Percentiles rank a stretch among this genome's conserved stretches.
These are phyloP conservation scores for Candida tibetensis DNA, from an alignment of 805 yeast species.

Conservation along the genomic window DNA sequence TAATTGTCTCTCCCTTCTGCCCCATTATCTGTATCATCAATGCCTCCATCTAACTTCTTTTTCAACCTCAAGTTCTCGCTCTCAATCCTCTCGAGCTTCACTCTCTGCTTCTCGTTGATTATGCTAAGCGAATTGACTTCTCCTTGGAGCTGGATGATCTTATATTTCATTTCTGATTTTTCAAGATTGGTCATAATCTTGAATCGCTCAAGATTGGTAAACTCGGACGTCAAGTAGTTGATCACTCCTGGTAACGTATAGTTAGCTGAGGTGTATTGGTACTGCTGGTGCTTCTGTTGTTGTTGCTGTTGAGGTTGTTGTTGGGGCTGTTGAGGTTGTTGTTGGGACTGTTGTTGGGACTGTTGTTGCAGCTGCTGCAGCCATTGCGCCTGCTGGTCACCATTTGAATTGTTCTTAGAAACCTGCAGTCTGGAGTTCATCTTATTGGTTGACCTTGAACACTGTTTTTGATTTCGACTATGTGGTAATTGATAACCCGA, in stretches of 20 bases:
- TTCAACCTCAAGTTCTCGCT: constrained; percentile 15
- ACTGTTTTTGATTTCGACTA: too few relatives aligned
- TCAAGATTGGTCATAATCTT: constrained; percentile 54
- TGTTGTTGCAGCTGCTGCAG: constrained; percentile 10
- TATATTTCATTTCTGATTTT: constrained; percentile 49
- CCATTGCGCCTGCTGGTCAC: neutral
- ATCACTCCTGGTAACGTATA: constrained; percentile 58
- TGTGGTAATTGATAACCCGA: too few relatives aligned
- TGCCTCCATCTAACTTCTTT: constrained; percentile 2
- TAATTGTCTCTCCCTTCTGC: neutral
- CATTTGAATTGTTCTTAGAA: constrained; percentile 1
- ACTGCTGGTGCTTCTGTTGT: constrained; percentile 7
- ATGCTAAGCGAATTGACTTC: constrained; percentile 46
- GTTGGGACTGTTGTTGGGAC: constrained; percentile 5
- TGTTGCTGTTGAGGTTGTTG: constrained; percentile 4
- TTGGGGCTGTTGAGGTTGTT: constrained; percentile 5
- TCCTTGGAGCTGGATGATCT: constrained; percentile 50
- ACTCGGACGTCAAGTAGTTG: constrained; percentile 57
- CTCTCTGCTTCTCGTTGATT: constrained; percentile 40
- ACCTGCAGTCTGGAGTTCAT: constrained; percentile 2
- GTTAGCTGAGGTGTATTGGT: constrained; percentile 18
- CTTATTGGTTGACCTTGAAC: neutral
- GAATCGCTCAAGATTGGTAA: constrained; percentile 41
- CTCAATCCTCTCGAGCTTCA: constrained; percentile 40
- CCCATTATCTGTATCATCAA: neutral